Evolutionary conservation across 352 stramenopile genomes (phyloP).

Genomic region (Phytophthora rubi): DNA sequence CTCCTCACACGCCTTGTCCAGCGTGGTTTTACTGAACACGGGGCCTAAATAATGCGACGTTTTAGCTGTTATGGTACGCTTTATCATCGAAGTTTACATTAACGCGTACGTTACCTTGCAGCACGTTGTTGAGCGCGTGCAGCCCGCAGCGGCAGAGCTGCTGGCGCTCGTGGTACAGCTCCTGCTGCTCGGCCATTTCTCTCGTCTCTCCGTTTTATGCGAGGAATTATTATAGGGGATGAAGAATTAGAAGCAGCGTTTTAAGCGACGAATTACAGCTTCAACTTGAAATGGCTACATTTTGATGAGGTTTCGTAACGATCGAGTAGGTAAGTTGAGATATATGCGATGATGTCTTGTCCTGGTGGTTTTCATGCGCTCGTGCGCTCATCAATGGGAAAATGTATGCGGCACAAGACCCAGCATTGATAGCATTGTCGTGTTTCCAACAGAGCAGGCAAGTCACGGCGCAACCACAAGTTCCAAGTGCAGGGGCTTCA

Average conservation of each 20-base stretch:
- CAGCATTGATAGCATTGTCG: constrained; percentile 20
- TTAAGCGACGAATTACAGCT: constrained; percentile 19
- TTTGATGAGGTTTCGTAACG: constrained; percentile 39
- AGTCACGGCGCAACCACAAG: constrained; percentile 1
- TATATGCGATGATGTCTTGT: constrained; percentile 24
- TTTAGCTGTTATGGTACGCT: not conserved
- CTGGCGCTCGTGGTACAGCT: constrained; percentile 79
- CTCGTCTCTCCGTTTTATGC: not conserved
- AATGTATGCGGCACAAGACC: not conserved
- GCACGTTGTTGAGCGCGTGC: constrained; percentile 83
- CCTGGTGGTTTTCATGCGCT: constrained; percentile 29
- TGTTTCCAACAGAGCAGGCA: constrained; percentile 21
- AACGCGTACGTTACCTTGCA: constrained; percentile 53
- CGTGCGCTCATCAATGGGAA: constrained; percentile 1
- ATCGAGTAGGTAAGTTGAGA: not conserved
- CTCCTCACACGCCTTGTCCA: constrained; percentile 58
- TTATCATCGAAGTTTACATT: not conserved
- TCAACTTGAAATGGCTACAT: constrained; percentile 36
- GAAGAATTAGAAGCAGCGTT: not conserved
- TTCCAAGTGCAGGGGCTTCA: not conserved
- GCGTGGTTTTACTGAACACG: constrained; percentile 52
- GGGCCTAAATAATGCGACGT: constrained; percentile 31
- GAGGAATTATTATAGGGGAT: not conserved
- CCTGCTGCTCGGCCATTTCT: constrained; percentile 15
- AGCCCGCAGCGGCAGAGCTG: constrained; percentile 78